These are phyloP conservation scores for Nidula microcarpa DNA, from an alignment of 768 basidiomycete species.

Conservation along the genomic window DNA sequence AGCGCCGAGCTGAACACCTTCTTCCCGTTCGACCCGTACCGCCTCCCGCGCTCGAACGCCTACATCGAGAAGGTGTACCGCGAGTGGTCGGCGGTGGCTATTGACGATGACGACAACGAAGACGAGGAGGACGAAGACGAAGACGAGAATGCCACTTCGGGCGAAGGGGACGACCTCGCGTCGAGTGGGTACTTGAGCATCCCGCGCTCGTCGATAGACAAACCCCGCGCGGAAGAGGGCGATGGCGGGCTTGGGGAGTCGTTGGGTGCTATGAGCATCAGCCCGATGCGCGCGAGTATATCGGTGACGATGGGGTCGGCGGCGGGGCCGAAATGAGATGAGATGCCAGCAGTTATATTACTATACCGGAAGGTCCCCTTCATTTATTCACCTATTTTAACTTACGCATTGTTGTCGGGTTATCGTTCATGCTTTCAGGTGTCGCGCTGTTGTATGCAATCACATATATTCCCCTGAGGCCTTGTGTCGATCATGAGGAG, in stretches of 20 bases:
- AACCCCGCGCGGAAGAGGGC: constrained; percentile 15
- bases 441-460: too few relatives aligned
- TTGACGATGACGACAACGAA: constrained; percentile 70
- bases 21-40: constrained; percentile 99
- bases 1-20: constrained; percentile 84
- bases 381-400: too few relatives aligned
- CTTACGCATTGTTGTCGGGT: too few relatives aligned
- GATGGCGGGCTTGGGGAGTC: constrained; percentile 61
- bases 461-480: too few relatives aligned
- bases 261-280: constrained; percentile 83
- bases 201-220: constrained; percentile 14
- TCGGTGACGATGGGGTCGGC: too few relatives aligned
- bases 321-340: too few relatives aligned
- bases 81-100: constrained; percentile 84
- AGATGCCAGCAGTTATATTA: too few relatives aligned
- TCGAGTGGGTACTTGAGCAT: constrained; percentile 11
- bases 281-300: constrained; percentile 42
- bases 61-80: constrained; percentile 86
- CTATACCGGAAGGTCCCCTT: too few relatives aligned
- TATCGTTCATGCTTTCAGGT: too few relatives aligned
- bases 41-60: constrained; percentile 69
- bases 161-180: constrained; percentile 7
- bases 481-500: too few relatives aligned
- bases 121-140: constrained; percentile 57
- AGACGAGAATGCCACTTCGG: constrained; percentile 21